phyloP scores from a whole-genome alignment of 345 rosid genomes.

The Populus deltoides region DNA sequence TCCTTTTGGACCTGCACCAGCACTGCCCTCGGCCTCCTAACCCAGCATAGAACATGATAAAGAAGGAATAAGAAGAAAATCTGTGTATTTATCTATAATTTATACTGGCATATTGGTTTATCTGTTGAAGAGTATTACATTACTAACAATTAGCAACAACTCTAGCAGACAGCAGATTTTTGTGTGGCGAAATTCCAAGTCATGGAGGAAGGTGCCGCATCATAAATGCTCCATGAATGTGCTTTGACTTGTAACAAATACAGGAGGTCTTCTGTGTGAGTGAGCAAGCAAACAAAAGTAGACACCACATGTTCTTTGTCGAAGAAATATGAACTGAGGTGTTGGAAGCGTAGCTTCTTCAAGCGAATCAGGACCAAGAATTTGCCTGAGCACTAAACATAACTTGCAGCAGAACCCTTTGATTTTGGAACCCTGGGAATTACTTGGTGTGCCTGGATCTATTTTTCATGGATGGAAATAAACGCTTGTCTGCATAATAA shows the following conservation, averaged over 20 bases:
- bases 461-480: neutral
- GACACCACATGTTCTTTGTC: neutral
- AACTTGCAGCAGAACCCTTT: neutral
- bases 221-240: neutral
- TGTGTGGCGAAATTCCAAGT: neutral
- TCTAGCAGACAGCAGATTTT: neutral
- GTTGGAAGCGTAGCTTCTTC: neutral
- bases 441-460: neutral
- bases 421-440: neutral
- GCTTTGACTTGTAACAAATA: neutral
- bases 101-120: neutral
- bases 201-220: neutral
- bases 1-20: neutral
- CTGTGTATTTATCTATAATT: too few species aligned
- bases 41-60: neutral
- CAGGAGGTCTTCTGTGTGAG: neutral
- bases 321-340: neutral
- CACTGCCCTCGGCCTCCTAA: neutral
- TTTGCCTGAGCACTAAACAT: neutral
- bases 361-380: neutral
- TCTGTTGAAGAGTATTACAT: neutral
- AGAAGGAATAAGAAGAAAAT: neutral
- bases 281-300: neutral
- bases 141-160: neutral
- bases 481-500: neutral